Conservation (phyloP, 148 eudicot species). For the Spergularia marina region DNA sequence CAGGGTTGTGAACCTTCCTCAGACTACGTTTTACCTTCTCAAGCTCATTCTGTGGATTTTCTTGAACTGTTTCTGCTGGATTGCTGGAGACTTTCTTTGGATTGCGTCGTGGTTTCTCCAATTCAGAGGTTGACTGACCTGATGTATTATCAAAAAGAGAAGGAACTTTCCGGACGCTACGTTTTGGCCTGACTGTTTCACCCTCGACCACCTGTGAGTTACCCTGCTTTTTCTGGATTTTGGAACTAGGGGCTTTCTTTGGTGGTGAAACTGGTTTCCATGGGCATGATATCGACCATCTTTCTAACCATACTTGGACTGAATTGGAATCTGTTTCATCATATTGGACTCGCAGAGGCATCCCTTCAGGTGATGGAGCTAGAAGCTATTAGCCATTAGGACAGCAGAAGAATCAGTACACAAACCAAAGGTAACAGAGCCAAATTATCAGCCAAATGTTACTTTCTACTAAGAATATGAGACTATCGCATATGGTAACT, state of each 20-base stretch:
- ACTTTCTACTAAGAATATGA: not conserved
- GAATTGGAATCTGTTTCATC: constrained; percentile 50
- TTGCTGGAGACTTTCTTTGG: constrained; percentile 40
- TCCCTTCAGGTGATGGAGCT: constrained; percentile 46
- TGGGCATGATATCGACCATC: constrained; percentile 51
- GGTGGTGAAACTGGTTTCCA: constrained; percentile 45
- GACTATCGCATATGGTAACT: not conserved
- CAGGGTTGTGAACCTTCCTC: constrained; percentile 52
- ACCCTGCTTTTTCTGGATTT: constrained; percentile 40
- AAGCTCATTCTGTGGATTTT: constrained; percentile 48
- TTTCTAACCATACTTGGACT: constrained; percentile 43
- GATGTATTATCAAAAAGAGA: constrained; percentile 31
- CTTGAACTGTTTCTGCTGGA: constrained; percentile 39
- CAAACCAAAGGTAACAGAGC: constrained; percentile 7
- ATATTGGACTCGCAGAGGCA: constrained; percentile 56
- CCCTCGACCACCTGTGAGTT: constrained; percentile 34
- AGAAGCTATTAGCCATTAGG: constrained; percentile 41
- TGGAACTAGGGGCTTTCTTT: constrained; percentile 36
- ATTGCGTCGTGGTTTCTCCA: constrained; percentile 49
- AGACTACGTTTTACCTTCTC: constrained; percentile 58
- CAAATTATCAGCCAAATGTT: not conserved
- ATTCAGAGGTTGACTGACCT: constrained; percentile 37
- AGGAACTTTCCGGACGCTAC: constrained; percentile 40
- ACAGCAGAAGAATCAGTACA: not conserved
- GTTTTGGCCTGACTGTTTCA: constrained; percentile 44